Evolutionary conservation across 352 stramenopile species (phyloP).

Genomic region (Thalassiosira sp.): DNA sequence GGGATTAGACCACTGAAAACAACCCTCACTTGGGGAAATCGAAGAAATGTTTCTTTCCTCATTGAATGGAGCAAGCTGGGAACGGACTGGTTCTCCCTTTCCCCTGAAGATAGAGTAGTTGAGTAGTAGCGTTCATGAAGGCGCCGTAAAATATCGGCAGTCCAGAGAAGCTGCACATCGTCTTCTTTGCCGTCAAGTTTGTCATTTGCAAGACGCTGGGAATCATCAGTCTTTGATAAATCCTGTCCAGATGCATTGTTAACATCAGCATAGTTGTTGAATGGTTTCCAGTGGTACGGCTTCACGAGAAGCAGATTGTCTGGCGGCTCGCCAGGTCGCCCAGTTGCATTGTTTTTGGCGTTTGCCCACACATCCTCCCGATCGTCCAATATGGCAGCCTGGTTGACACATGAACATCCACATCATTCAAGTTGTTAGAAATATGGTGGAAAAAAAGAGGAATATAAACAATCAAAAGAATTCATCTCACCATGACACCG

Average conservation of each 20-base stretch:
- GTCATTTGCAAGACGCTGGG: slow-evolving; percentile 11
- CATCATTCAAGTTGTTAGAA: background rate
- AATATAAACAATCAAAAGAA: slow-evolving; percentile 7
- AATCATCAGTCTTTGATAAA: slow-evolving; percentile 39
- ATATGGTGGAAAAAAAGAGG: background rate
- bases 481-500: slow-evolving; percentile 57
- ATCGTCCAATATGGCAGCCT: slow-evolving; percentile 78
- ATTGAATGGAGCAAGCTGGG: slow-evolving; percentile 64
- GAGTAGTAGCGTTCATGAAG: slow-evolving; percentile 70
- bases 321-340: slow-evolving; percentile 67
- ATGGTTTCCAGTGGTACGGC: slow-evolving; percentile 78
- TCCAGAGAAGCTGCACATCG: slow-evolving; percentile 73
- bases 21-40: slow-evolving; percentile 41
- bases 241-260: slow-evolving; percentile 79
- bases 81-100: slow-evolving; percentile 46
- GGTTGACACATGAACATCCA: background rate
- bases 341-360: slow-evolving; percentile 53
- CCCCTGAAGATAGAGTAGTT: slow-evolving; percentile 31
- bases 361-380: slow-evolving; percentile 84
- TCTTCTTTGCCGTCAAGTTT: slow-evolving; percentile 47
- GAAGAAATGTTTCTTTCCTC: slow-evolving; percentile 56
- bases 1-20: slow-evolving; percentile 76
- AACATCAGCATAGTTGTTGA: slow-evolving; percentile 76
- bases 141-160: slow-evolving; percentile 60
- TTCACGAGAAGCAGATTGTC: slow-evolving; percentile 73